Evolutionary conservation across 495 filamentous ascomycete genomes (phyloP).

Genomic region (Tuber umbilicatum): DNA sequence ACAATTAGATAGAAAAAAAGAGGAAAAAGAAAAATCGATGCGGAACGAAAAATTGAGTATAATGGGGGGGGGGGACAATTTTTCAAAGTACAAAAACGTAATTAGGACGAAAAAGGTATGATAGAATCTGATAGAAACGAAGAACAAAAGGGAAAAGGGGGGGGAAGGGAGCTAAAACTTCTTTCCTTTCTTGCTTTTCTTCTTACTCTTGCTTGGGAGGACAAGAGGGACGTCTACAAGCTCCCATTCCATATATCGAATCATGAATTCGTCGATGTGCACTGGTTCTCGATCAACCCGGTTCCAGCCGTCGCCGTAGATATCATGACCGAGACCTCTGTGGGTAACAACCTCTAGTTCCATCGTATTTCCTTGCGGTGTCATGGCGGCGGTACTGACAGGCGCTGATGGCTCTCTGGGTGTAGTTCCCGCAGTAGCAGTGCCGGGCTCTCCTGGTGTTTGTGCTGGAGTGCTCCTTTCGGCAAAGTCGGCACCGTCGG

Average conservation of each 20-base stretch:
- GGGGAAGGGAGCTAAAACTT: constrained; percentile 44
- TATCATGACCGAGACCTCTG: constrained; percentile 38
- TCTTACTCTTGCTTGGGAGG: constrained; percentile 72
- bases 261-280: constrained; percentile 79
- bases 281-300: constrained; percentile 54
- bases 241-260: constrained; percentile 68
- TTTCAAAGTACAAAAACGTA: not conserved
- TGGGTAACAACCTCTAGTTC: constrained; percentile 41
- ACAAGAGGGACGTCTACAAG: constrained; percentile 71
- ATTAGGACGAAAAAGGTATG: not conserved
- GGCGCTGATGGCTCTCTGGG: constrained; percentile 45
- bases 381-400: constrained; percentile 42
- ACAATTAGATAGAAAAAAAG: not conserved
- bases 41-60: not conserved
- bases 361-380: constrained; percentile 45
- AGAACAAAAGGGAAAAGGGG: no score
- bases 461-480: constrained; percentile 55
- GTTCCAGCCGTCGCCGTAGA: constrained; percentile 43
- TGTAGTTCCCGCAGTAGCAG: constrained; percentile 37
- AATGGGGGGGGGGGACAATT: not conserved
- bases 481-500: constrained; percentile 87
- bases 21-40: not conserved
- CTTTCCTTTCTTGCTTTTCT: constrained; percentile 66
- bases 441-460: constrained; percentile 42
- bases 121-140: not conserved